Evolutionary conservation across 2,329 filamentous ascomycete species (phyloP), one percentile per base, ranked within the genome.

Genomic region (Chrysoporthe deuterocubensis): DNA sequence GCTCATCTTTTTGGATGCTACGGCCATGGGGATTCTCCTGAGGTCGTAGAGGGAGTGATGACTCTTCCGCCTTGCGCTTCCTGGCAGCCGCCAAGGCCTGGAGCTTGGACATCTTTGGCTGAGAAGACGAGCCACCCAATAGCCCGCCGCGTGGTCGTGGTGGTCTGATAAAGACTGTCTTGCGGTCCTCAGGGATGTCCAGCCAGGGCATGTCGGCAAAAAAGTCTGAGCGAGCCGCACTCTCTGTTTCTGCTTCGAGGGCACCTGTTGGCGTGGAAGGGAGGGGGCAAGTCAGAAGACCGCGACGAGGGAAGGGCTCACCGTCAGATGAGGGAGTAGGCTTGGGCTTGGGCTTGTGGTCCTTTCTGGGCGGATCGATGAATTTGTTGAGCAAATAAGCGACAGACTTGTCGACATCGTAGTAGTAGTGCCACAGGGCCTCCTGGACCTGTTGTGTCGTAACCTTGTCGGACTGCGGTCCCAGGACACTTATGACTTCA

Each of bases 341-440:
- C 52, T 77, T 73, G 34, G 79, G 72, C 69, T 69, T 78, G 76
- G 68, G 75, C 74, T 77, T 81, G 8, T 74, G 68, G 11, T 79
- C 73, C 73, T 84, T 84, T 18, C 78, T 75, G 34, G 74, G 72
- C 21, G 81, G 81, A 8, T 81, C 78, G 72, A 87, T 81, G 71
- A 82, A 87, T 43, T 83, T 89, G 84, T 89, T 91, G 71, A 89
- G 87, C 67, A 99, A 80, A 75, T 96, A 97, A 67, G 87, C 84
- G 48, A 96, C 90, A 0, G 93, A 89, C 79, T 97, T 97, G 67
- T 89, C 91, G 42, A 97, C 84, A 74, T 99, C 94, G 77, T 94
- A 98, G 78, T 95, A 98, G 79, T 97, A 97, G 79, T 99, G 89
- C 93, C 94, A 98, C 18, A 99, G 80, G 0, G 94, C 87, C 70